Evolutionary conservation across 768 basidiomycete genomes (phyloP).

Genomic region (Leccinellum luteum): DNA sequence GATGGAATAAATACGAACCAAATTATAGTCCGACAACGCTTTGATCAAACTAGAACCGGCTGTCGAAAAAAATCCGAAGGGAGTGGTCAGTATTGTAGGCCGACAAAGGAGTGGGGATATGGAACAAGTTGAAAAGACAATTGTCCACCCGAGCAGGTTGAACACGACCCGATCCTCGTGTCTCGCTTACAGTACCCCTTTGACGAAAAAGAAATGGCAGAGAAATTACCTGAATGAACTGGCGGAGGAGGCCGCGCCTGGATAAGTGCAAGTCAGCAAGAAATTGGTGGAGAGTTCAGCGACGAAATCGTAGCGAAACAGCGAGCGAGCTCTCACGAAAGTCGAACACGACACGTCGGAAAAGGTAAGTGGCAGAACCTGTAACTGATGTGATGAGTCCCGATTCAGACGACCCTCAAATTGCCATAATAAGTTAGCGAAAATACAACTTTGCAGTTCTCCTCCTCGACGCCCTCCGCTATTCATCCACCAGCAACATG

Average conservation of each 20-base stretch:
- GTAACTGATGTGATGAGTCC: constrained; percentile 55
- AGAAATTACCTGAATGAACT: constrained; percentile 55
- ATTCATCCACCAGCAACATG: constrained; percentile 4
- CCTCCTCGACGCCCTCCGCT: constrained; percentile 7
- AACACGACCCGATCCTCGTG: constrained; percentile 22
- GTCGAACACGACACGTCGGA: constrained; percentile 40
- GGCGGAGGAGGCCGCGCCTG: constrained; percentile 75
- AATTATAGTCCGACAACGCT: constrained; percentile 19
- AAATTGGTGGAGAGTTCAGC: neutral
- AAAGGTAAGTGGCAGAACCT: constrained; percentile 39
- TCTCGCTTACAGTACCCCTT: constrained; percentile 17
- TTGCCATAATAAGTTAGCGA: constrained; percentile 33
- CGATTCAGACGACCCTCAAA: constrained; percentile 18
- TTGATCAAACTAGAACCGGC: constrained; percentile 26
- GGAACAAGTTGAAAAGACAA: constrained; percentile 20
- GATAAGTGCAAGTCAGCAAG: constrained; percentile 15
- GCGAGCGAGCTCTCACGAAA: constrained; percentile 26
- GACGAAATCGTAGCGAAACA: neutral
- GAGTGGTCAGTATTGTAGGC: constrained; percentile 16
- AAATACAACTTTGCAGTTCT: neutral
- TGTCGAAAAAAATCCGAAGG: constrained; percentile 18
- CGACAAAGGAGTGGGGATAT: constrained; percentile 24
- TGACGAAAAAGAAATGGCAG: constrained; percentile 5
- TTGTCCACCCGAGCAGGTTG: constrained; percentile 25
- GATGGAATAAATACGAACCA: constrained; percentile 30